Base-by-base conservation (phyloP, 495 filamentous ascomycete species). In the Pyrenopolyporus hunteri region DNA sequence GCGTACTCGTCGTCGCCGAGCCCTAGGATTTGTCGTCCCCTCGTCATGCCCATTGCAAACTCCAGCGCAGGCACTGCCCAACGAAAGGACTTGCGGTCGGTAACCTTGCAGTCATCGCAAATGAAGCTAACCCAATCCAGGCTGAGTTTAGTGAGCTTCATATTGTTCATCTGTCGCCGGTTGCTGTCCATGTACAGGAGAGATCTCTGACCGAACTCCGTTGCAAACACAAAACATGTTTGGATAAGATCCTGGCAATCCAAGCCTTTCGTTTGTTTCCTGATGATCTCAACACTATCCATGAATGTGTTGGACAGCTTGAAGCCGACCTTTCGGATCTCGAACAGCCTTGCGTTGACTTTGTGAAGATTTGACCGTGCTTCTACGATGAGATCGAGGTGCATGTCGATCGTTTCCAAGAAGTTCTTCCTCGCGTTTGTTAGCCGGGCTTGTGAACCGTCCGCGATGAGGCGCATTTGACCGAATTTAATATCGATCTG, bases 241-340 rank as follows among this genome's bases (percentile, higher is more conserved):
- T 98, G 94, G 60, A 98, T 92, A 20, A 98, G 81, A 64, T 98
- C 94, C 58, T 96, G 92, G 68, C 93, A 97, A 52, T 95, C 90
- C 39, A 96, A 81, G 1, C 86, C 89, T 54, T 83, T 81, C 14
- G 91, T 91, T 74, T 98, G 93, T 54, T 87, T 83, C 47, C 93
- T 82, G 57, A 98, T 93, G 46, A 89, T 88, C 64, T 93, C 91
- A 50, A 98, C 94, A 67, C 93, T 97, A 69, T 98, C 93, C 95
- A 98, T 98, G 72, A 98, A 98, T 8, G 93, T 89, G 76, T 97
- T 97, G n/a, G 92, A 97, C 28, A 98, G 79, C 73, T 94, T 95
- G 80, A 95, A 98, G 22, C 92, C 90, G 0, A 92, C 93, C 72
- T 91, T 94, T 71, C 96, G 95, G 64, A 98, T 98, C 70, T 93